Base-by-base conservation (phyloP, 805 yeast species). In the Sugiyamaella marilandica region DNA sequence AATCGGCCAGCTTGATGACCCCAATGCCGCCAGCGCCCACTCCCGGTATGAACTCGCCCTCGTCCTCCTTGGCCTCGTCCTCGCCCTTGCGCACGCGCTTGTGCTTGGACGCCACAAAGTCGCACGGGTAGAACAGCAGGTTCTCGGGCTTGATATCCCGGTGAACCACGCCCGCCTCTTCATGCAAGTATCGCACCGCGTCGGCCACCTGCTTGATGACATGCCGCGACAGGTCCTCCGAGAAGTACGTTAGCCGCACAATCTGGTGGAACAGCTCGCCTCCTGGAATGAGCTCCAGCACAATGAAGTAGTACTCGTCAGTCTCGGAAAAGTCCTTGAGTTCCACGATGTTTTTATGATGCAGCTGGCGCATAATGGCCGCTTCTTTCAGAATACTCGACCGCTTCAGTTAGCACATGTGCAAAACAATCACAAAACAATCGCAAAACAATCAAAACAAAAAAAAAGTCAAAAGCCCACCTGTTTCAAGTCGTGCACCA, bases 21-120 rank as follows among this genome's bases (percentile, higher is more conserved):
- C 98, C 99, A 59, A 94, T 85, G 11, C 91, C 87, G 51, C 97
- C 99, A 45, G 95, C 96, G 33, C 99, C 99, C 18, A 87, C 72
- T 10, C 87, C 87, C 3, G 85, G 84, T 9, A 69, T 69, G 61
- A 91, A 94, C 55, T 77, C 80, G 50, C 99, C 99, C 72, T 94
- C 99, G 65, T 92, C 97, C 11, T 74, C 71, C 66, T 94, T 78
- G 45, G 68, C 60, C 26, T 69, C 72, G 51, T 73, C 77, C 54
- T 71, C 75, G 13, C 74, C 73, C 18, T 70, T 69, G 8, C 76
- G 64, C 18, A 63, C 55, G 5, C 58, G 62, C 44, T 62, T 58
- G 36, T 56, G 59, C 54, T 63, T 52, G 18, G 76, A 56, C 2
- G 79, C 77, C 5, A 71, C 56, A 50, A 72, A 69, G 1, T 76